phyloP scores from a whole-genome alignment of 2,329 filamentous ascomycete genomes.

The Botryotinia globosa region DNA sequence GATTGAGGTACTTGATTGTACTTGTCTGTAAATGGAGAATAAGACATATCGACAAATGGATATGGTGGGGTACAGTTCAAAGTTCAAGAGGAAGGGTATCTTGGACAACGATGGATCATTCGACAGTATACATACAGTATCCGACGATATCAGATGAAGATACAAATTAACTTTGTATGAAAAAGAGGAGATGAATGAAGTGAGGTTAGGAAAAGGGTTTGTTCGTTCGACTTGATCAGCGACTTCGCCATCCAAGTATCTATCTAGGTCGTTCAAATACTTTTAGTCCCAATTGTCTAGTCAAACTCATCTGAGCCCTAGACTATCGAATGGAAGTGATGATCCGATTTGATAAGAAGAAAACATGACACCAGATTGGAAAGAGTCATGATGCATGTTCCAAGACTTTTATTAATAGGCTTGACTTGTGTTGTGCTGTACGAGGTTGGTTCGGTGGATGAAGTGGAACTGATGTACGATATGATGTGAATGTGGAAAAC shows the following conservation, averaged over 20 bases:
- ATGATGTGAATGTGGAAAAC: neutral
- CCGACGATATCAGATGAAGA: neutral
- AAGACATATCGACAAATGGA: neutral
- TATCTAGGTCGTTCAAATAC: neutral
- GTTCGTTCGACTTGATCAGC: neutral
- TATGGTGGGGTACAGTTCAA: neutral
- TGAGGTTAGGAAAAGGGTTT: conserved; percentile 14
- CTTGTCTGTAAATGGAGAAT: conserved; percentile 21
- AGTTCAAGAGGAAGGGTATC: neutral
- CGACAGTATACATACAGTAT: neutral
- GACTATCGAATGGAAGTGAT: neutral
- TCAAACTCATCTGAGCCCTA: neutral
- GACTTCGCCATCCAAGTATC: conserved; percentile 13
- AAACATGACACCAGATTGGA: neutral
- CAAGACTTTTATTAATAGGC: neutral
- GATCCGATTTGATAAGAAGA: neutral
- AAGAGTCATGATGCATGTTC: conserved; percentile 7
- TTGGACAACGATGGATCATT: neutral
- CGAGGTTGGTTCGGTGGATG: neutral
- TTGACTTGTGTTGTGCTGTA: neutral
- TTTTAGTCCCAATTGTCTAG: neutral
- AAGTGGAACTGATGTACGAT: neutral
- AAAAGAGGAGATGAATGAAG: neutral
- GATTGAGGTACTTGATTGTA: conserved; percentile 19
- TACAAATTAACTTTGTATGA: neutral